Evolutionary conservation across 1,139 yeast species (phyloP).

Genomic region (Candida pseudocylindracea): DNA sequence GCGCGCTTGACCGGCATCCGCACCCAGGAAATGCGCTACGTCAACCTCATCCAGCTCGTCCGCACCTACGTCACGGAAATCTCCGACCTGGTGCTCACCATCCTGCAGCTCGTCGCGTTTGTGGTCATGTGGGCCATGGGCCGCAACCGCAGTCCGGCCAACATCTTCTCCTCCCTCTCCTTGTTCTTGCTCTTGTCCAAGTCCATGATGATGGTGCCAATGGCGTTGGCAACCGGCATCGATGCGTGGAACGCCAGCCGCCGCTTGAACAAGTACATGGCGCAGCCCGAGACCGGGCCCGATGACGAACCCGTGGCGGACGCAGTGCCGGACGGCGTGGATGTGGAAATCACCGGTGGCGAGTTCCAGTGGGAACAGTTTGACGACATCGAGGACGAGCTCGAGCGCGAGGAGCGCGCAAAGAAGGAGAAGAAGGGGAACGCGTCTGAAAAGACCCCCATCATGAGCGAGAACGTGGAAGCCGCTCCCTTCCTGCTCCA

Average conservation of each 20-base stretch:
- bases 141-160: constrained; percentile 8
- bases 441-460: constrained; percentile 3
- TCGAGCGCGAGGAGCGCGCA: constrained; percentile 1
- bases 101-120: constrained; percentile 4
- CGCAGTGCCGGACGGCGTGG: neutral
- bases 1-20: constrained; percentile 23
- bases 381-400: constrained; percentile 15
- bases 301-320: neutral
- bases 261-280: constrained; percentile 18
- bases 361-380: constrained; percentile 12
- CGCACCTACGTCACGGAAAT: constrained; percentile 23
- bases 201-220: constrained; percentile 27
- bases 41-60: constrained; percentile 24
- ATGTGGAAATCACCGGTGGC: neutral
- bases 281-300: constrained; percentile 4
- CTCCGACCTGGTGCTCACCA: constrained; percentile 3
- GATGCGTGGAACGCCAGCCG: constrained; percentile 30
- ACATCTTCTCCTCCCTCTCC: constrained; percentile 26
- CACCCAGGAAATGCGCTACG: constrained; percentile 21
- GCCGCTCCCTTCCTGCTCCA: constrained; percentile 1
- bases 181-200: constrained; percentile 27
- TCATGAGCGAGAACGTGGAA: constrained; percentile 2
- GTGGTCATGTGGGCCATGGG: constrained; percentile 3
- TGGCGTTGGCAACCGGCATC: constrained; percentile 29
- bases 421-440: constrained; percentile 6